Conservation (phyloP, 306 rosid species). For the Lupinus albus region DNA sequence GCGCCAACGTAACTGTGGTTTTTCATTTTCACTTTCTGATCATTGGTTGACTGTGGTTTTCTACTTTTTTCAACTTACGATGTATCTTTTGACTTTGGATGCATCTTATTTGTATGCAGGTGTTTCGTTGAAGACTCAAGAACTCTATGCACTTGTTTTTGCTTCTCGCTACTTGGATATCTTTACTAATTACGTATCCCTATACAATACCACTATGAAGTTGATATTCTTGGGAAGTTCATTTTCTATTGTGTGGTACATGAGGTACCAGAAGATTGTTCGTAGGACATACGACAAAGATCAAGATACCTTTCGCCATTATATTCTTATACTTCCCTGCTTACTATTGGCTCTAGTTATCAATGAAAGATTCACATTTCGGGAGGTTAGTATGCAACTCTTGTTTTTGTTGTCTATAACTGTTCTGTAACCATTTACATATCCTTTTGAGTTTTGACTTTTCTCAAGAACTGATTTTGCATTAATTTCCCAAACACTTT, state of each 20-base stretch:
- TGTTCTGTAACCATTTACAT: conserved; percentile 20
- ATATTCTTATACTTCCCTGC: conserved; percentile 73
- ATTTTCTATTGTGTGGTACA: conserved; percentile 91
- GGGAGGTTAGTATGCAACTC: conserved; percentile 61
- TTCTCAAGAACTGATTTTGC: conserved; percentile 33
- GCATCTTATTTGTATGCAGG: conserved; percentile 52
- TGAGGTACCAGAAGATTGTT: conserved; percentile 73
- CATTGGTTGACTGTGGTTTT: conserved; percentile 14
- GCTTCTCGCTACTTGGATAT: conserved; percentile 82
- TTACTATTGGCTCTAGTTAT: conserved; percentile 66
- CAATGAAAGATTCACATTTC: conserved; percentile 74
- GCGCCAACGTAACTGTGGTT: conserved; percentile 1
- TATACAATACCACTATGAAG: conserved; percentile 82
- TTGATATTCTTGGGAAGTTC: conserved; percentile 86
- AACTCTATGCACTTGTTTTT: conserved; percentile 82
- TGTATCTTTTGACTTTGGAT: conserved; percentile 19
- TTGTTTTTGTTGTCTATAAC: conserved; percentile 1
- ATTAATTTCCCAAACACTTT: conserved; percentile 25
- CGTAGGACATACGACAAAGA: conserved; percentile 88
- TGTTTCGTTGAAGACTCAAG: conserved; percentile 88
- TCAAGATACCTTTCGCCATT: conserved; percentile 83
- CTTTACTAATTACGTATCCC: conserved; percentile 56
- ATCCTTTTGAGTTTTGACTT: conserved; percentile 21
- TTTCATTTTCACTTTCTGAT: conserved; percentile 3
- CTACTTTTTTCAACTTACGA: conserved; percentile 1